Evolutionary conservation across 176 grass and related monocot genomes (phyloP).

Genomic region (Bonia amplexicaulis): DNA sequence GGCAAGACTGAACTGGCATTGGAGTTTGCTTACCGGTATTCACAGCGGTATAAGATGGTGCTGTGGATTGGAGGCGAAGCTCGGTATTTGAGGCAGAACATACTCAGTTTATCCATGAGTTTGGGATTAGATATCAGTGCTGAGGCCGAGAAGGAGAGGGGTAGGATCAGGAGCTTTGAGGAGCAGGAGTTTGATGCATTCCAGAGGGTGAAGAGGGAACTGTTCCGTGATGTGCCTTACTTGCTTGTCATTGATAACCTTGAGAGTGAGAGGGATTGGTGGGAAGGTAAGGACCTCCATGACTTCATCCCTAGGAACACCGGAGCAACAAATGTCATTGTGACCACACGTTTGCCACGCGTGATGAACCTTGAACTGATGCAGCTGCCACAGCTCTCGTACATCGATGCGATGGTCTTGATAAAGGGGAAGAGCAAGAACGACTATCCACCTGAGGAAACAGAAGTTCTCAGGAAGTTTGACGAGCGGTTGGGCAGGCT

Average conservation of each 20-base stretch:
- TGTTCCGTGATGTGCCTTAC: slow-evolving; percentile 90
- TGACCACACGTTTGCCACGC: slow-evolving; percentile 66
- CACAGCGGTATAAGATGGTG: slow-evolving; percentile 95
- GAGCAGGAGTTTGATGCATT: slow-evolving; percentile 95
- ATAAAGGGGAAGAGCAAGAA: slow-evolving; percentile 83
- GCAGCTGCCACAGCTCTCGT: slow-evolving; percentile 67
- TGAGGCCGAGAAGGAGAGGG: slow-evolving; percentile 89
- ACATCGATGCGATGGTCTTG: slow-evolving; percentile 61
- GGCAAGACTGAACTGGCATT: slow-evolving; percentile 91
- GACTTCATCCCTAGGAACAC: slow-evolving; percentile 94
- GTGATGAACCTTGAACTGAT: slow-evolving; percentile 89
- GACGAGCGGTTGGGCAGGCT: slow-evolving; percentile 79
- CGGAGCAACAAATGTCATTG: slow-evolving; percentile 71
- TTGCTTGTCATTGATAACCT: slow-evolving; percentile 95
- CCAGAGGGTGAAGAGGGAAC: slow-evolving; percentile 82
- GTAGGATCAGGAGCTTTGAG: slow-evolving; percentile 84
- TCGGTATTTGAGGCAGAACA: slow-evolving; percentile 82
- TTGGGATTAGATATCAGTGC: slow-evolving; percentile 83
- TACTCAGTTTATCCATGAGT: slow-evolving; percentile 76
- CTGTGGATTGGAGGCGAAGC: slow-evolving; percentile 92
- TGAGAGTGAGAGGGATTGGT: slow-evolving; percentile 93
- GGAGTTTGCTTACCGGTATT: slow-evolving; percentile 85
- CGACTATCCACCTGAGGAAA: slow-evolving; percentile 66
- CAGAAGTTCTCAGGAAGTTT: slow-evolving; percentile 73
- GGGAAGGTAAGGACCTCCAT: slow-evolving; percentile 98